Percentiles rank a stretch among this genome's conserved stretches.
These are phyloP conservation scores for Thyridium curvatum DNA, from an alignment of 2,329 filamentous ascomycete genomes.

Conservation along the genomic window DNA sequence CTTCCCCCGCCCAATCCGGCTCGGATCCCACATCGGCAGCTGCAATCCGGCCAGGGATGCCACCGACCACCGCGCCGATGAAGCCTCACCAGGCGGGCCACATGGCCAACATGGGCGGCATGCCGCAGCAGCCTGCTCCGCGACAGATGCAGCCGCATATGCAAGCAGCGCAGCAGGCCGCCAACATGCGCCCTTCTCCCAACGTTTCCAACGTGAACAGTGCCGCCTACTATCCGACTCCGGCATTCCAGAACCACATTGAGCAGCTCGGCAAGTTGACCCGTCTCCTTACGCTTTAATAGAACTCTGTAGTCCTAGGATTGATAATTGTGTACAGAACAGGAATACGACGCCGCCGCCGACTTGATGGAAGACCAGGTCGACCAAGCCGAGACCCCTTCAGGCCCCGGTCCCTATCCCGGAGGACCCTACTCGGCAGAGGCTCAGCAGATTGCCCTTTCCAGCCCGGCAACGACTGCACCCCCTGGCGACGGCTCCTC, in stretches of 20 bases:
- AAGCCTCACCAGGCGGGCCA: slow-evolving; percentile 29
- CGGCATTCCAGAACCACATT: slow-evolving; percentile 84
- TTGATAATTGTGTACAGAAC: slow-evolving; percentile 71
- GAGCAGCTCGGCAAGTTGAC: slow-evolving; percentile 86
- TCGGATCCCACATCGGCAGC: slow-evolving; percentile 38
- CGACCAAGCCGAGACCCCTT: slow-evolving; percentile 52
- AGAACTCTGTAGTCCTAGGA: slow-evolving; percentile 60
- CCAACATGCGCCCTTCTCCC: not conserved
- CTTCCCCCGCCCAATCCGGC: slow-evolving; percentile 31
- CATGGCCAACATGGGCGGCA: slow-evolving; percentile 11
- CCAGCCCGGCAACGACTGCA: slow-evolving; percentile 26
- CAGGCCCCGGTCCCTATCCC: slow-evolving; percentile 59
- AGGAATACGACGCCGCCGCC: slow-evolving; percentile 89
- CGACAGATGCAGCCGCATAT: slow-evolving; percentile 23
- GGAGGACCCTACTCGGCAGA: slow-evolving; percentile 43
- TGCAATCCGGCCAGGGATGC: slow-evolving; percentile 31
- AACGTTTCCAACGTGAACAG: slow-evolving; percentile 20
- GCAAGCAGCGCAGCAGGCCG: slow-evolving; percentile 21
- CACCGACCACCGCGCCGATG: slow-evolving; percentile 22
- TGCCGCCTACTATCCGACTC: slow-evolving; percentile 69
- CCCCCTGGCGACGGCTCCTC: slow-evolving; percentile 27
- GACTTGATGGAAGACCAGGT: slow-evolving; percentile 84
- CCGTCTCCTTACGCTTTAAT: slow-evolving; percentile 41
- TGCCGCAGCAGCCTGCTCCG: slow-evolving; percentile 7
- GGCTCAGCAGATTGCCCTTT: slow-evolving; percentile 33